Base-by-base conservation (phyloP, 495 filamentous ascomycete genomes). In the Hypomontagnella submonticulosa region DNA sequence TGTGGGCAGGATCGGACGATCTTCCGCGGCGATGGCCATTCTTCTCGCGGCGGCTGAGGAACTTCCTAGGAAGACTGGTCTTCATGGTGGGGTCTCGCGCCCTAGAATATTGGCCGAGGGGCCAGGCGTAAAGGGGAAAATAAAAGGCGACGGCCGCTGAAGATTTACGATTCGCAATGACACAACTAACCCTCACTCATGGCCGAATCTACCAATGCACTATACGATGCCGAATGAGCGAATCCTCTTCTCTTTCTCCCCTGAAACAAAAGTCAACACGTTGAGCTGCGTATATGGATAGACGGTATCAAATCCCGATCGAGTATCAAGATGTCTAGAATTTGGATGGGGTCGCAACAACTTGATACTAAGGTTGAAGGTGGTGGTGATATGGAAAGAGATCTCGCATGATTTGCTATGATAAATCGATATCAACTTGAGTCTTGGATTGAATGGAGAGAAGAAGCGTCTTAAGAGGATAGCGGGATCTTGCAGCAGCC, bases 11-110 rank as follows among this genome's bases (percentile, higher is more conserved):
- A 33, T 83, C 78, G 71, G 77, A 74, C 23, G 81, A 83, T 67
- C 76, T 77, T 48, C 76, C 77, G 51, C 81, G 81, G 50, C 78
- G 78, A 71, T 83, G 77, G 20, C 77, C 79, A 64, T 78, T 77
- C 74, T 89, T 92, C 41, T 93, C 90, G 42, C 90, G 85, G 64
- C 88, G 84, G 51, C 88, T 92, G 49, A 92, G 85, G 67, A 95
- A 89, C 63, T 80, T 81, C 67, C 63, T 75, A 43, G 73, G 70
- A 48, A 76, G 44, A 50, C 67, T 67, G 56, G 66, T 62, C 69
- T 73, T 74, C 72, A 73, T 77, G 50, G 71, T 76, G 70, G 74
- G 74, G 67, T 66, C 63, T 63, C 42, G 52, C 59, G 38, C 43
- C 51, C 46, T 42, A 60, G 54, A 60, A 69, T 59, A 60, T 63